Percentiles rank a stretch among this genome's conserved stretches.
Conservation (phyloP, 1,139 yeast species). For the Geotrichum candidum region DNA sequence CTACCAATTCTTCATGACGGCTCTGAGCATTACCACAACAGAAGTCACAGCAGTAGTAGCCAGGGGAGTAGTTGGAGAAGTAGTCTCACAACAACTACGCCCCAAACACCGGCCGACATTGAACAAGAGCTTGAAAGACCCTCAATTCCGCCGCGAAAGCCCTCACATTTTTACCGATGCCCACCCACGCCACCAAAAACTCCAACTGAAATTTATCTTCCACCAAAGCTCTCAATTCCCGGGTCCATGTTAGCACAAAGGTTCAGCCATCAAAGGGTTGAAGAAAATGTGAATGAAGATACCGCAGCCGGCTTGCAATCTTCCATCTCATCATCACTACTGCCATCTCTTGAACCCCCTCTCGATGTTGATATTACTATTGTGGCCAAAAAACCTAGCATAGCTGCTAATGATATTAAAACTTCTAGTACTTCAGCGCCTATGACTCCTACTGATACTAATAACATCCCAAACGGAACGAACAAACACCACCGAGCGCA, state of each 20-base stretch:
- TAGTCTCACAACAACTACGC: not conserved
- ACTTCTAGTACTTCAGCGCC: not conserved
- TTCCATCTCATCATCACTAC: not conserved
- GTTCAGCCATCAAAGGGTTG: not conserved
- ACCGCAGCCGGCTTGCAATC: not conserved
- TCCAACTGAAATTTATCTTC: not conserved
- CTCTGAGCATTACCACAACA: not conserved
- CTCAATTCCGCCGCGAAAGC: conserved; percentile 6
- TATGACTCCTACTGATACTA: not conserved
- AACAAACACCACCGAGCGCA: not conserved
- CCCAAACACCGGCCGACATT: not conserved
- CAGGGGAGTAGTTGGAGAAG: not conserved
- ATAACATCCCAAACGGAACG: not conserved
- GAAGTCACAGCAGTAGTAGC: not conserved
- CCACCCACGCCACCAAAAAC: conserved; percentile 20
- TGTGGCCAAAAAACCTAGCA: not conserved
- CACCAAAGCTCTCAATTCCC: not conserved
- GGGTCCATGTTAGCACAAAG: not conserved
- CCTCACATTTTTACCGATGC: conserved; percentile 33
- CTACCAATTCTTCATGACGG: not conserved
- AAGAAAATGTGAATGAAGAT: not conserved
- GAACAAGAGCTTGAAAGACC: not conserved
- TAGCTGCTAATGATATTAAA: not conserved
- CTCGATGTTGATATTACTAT: not conserved
- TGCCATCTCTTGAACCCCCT: not conserved